phyloP scores from a whole-genome alignment of 83 land plant species.

The Picea engelmannii region DNA sequence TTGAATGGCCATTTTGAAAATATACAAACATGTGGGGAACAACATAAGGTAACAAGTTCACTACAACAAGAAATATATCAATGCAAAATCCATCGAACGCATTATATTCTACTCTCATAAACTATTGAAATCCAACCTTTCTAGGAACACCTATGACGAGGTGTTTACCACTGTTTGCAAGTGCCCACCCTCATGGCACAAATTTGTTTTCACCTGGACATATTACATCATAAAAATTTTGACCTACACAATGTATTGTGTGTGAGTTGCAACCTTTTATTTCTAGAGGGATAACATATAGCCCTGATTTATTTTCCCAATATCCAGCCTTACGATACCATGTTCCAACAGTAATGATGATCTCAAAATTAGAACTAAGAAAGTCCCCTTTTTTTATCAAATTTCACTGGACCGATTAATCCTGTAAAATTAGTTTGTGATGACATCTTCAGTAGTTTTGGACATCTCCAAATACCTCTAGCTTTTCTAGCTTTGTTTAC shows the following conservation, averaged over 20 bases:
- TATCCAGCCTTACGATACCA: conserved; percentile 62
- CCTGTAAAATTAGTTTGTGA: too few relatives aligned
- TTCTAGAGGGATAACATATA: conserved; percentile 45
- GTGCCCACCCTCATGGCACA: conserved; percentile 79
- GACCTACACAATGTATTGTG: conserved; percentile 2
- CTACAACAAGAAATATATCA: too few relatives aligned
- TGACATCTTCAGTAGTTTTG: too few relatives aligned
- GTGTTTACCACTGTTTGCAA: conserved; percentile 57
- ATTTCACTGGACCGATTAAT: too few relatives aligned
- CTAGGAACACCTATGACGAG: conserved; percentile 75
- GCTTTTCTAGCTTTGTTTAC: too few relatives aligned
- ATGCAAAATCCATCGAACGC: too few relatives aligned
- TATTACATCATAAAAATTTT: conserved; percentile 37
- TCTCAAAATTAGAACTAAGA: conserved; percentile 61
- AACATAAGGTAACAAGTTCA: too few relatives aligned
- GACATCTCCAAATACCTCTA: too few relatives aligned
- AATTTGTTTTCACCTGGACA: conserved; percentile 72
- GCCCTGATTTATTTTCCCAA: conserved; percentile 70
- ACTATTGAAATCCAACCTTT: conserved; percentile 59
- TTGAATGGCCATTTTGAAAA: conserved; percentile 58
- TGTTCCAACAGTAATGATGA: conserved; percentile 69
- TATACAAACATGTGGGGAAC: conserved; percentile 23
- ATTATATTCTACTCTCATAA: conserved; percentile 21
- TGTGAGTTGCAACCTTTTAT: conserved; percentile 20
- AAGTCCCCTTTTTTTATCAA: too few relatives aligned